Percentiles rank a stretch among this genome's conserved stretches.
Evolutionary conservation across 2,329 filamentous ascomycete genomes (phyloP).

Genomic region (Helicocarpus griseus): DNA sequence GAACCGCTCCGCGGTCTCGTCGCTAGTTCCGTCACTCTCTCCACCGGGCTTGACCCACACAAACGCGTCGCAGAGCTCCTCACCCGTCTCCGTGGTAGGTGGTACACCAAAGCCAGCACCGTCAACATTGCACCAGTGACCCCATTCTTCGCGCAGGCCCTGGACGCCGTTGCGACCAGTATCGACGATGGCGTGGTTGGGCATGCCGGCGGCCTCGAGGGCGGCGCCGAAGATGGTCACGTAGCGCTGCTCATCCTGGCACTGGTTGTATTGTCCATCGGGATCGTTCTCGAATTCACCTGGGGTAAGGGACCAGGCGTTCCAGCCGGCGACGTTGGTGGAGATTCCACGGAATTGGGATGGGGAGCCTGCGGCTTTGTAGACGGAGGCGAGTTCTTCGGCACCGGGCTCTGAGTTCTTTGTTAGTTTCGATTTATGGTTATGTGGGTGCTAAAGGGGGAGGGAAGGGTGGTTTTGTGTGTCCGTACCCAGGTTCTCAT

Average conservation of each 20-base stretch:
- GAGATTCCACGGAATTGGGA: constrained; percentile 43
- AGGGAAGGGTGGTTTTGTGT: background rate
- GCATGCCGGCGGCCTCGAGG: constrained; percentile 39
- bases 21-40: constrained; percentile 43
- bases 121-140: constrained; percentile 59
- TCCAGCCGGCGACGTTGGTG: constrained; percentile 53
- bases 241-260: constrained; percentile 45
- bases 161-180: constrained; percentile 54
- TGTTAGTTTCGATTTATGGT: background rate
- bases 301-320: constrained; percentile 41
- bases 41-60: constrained; percentile 63
- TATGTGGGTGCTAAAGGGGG: too few relatives aligned
- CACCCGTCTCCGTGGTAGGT: constrained; percentile 53
- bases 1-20: constrained; percentile 42
- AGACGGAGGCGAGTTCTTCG: constrained; percentile 38
- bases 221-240: constrained; percentile 43
- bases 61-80: constrained; percentile 52
- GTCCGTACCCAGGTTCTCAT: constrained; percentile 42
- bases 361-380: constrained; percentile 39
- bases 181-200: constrained; percentile 48
- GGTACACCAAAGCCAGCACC: constrained; percentile 54
- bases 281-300: constrained; percentile 36
- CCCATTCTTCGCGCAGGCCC: constrained; percentile 49
- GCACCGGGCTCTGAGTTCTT: constrained; percentile 32
- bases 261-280: constrained; percentile 18